These are phyloP conservation scores for Fusarium decemcellulare DNA, from an alignment of 2,329 filamentous ascomycete species.

Conservation along the genomic window DNA sequence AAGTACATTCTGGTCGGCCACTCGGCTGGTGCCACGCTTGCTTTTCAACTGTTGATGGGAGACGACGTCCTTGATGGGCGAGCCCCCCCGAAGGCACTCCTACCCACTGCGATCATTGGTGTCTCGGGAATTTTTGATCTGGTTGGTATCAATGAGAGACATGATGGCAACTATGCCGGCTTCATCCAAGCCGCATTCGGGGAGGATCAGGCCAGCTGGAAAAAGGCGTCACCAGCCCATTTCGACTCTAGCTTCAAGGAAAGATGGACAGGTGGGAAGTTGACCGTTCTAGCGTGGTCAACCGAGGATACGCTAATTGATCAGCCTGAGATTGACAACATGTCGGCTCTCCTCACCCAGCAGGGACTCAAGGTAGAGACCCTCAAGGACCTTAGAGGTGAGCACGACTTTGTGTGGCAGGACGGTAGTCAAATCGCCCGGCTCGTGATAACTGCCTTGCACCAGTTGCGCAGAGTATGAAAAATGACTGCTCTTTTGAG, in stretches of 20 bases:
- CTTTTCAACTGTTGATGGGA: slow-evolving; percentile 71
- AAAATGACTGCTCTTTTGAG: neutral
- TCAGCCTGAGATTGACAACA: slow-evolving; percentile 69
- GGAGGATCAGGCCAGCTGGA: slow-evolving; percentile 63
- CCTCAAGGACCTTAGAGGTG: slow-evolving; percentile 64
- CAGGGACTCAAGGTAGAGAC: slow-evolving; percentile 53
- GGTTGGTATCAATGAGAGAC: slow-evolving; percentile 63
- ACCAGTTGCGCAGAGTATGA: slow-evolving; percentile 29
- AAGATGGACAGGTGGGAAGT: slow-evolving; percentile 52
- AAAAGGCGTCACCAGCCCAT: slow-evolving; percentile 66
- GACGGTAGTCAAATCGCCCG: slow-evolving; percentile 70
- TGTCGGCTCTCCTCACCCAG: slow-evolving; percentile 63
- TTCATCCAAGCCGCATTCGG: slow-evolving; percentile 76
- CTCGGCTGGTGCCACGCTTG: slow-evolving; percentile 74
- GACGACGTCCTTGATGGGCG: slow-evolving; percentile 46
- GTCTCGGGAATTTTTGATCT: slow-evolving; percentile 79
- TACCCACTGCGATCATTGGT: slow-evolving; percentile 70
- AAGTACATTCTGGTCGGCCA: slow-evolving; percentile 73
- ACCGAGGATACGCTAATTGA: slow-evolving; percentile 66
- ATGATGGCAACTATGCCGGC: slow-evolving; percentile 64
- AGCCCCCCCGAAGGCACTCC: slow-evolving; percentile 46
- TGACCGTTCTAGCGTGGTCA: slow-evolving; percentile 62
- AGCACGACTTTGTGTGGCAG: slow-evolving; percentile 76
- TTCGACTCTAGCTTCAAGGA: slow-evolving; percentile 58
- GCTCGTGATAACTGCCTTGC: slow-evolving; percentile 55